phyloP scores from a whole-genome alignment of 345 rosid genomes.

The Kandelia obovata region DNA sequence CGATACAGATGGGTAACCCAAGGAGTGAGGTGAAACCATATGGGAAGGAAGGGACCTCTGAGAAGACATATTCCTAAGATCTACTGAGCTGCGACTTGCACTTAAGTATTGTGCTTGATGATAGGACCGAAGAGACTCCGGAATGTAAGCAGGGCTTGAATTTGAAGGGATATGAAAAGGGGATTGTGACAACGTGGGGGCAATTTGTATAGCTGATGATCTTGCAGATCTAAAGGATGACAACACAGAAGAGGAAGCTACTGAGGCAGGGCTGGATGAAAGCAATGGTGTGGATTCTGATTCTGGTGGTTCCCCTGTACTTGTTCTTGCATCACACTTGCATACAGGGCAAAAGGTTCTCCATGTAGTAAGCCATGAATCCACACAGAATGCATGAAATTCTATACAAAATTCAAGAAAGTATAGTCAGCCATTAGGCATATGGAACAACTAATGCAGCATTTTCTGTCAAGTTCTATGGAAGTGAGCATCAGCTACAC shows the following conservation, averaged over 20 bases:
- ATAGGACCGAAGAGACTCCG: conserved; percentile 52
- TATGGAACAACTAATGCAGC: background rate
- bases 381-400: conserved; percentile 84
- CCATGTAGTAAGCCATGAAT: conserved; percentile 95
- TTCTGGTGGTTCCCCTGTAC: conserved; percentile 69
- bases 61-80: conserved; percentile 66
- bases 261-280: conserved; percentile 50
- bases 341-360: conserved; percentile 97
- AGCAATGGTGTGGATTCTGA: conserved; percentile 90
- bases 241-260: conserved; percentile 48
- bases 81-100: conserved; percentile 59
- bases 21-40: conserved; percentile 67
- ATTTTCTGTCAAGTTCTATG: background rate
- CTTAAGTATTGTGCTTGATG: conserved; percentile 56
- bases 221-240: conserved; percentile 73
- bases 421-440: conserved; percentile 4
- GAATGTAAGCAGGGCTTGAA: conserved; percentile 52
- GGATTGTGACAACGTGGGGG: conserved; percentile 28
- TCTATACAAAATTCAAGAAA: conserved; percentile 44
- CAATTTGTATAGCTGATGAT: conserved; percentile 64
- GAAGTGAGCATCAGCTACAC: background rate
- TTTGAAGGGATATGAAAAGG: conserved; percentile 27
- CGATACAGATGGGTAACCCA: conserved; percentile 70
- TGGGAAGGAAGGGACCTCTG: conserved; percentile 60
- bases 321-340: conserved; percentile 88